These are phyloP conservation scores for Kregervanrija pseudodelftensis DNA, from an alignment of 805 yeast species.

Conservation along the genomic window DNA sequence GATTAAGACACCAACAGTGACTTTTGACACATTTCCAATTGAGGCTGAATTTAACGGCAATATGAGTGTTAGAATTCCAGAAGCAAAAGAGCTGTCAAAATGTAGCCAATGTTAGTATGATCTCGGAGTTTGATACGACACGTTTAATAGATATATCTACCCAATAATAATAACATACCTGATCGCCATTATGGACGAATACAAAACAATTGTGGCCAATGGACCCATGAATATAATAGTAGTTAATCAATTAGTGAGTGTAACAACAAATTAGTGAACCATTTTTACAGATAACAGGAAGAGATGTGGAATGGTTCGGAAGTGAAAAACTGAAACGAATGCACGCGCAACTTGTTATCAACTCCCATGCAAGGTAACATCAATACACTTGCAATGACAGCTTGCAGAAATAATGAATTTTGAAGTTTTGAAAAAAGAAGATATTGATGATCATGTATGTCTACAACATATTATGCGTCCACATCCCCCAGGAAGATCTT, in stretches of 20 bases:
- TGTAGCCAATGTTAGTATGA: not conserved
- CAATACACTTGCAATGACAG: not conserved
- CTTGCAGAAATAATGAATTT: not conserved
- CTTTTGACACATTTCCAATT: slow-evolving; percentile 35
- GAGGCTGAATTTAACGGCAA: slow-evolving; percentile 18
- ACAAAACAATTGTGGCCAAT: slow-evolving; percentile 11
- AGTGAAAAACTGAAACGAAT: not conserved
- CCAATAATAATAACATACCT: too few relatives aligned
- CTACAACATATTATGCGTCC: not conserved
- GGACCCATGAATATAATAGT: slow-evolving; percentile 9
- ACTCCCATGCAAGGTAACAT: not conserved
- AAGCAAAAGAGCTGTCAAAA: slow-evolving; percentile 18
- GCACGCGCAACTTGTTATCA: too few relatives aligned
- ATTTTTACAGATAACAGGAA: not conserved
- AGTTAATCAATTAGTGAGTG: not conserved
- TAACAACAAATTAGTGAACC: not conserved
- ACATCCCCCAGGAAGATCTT: not conserved
- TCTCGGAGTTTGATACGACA: slow-evolving; percentile 2
- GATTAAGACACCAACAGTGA: slow-evolving; percentile 54
- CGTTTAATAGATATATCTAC: slow-evolving; percentile 4
- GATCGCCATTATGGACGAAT: slow-evolving; percentile 18
- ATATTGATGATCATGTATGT: not conserved
- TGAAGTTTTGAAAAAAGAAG: not conserved
- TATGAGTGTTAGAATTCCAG: slow-evolving; percentile 24
- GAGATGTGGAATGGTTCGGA: not conserved